These are phyloP conservation scores for Salix brachista DNA, from an alignment of 345 rosid species.

Conservation along the genomic window DNA sequence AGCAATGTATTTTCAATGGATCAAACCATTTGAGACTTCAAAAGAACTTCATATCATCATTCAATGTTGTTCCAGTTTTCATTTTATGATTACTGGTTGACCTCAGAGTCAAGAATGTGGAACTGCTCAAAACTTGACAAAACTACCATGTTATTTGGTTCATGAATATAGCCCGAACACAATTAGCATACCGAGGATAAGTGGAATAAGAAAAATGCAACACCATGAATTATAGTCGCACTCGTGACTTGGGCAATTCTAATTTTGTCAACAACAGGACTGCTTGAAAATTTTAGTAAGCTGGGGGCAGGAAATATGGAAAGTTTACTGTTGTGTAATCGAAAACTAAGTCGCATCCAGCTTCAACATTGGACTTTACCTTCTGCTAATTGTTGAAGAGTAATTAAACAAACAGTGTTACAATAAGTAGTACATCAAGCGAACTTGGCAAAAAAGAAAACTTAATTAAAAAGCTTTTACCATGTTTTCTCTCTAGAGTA, in stretches of 20 bases:
- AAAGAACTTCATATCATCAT: background rate
- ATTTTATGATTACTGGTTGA: background rate
- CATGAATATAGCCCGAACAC: background rate
- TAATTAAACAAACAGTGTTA: background rate
- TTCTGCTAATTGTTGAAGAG: background rate
- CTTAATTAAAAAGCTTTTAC: constrained; percentile 26
- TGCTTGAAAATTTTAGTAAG: background rate
- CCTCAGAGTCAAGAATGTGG: too few species aligned
- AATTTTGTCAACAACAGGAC: background rate
- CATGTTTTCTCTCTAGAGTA: constrained; percentile 52
- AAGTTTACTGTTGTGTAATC: background rate
- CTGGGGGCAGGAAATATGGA: background rate
- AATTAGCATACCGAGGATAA: background rate
- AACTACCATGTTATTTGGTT: background rate
- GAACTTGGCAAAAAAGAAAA: background rate
- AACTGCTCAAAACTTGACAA: background rate
- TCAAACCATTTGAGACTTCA: background rate
- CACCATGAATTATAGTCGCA: background rate
- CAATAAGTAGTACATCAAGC: background rate
- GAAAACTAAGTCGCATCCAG: background rate
- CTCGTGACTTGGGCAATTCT: background rate
- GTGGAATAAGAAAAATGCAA: background rate
- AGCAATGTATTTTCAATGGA: background rate
- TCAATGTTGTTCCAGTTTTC: background rate
- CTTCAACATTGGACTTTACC: background rate